A percentile compares a stretch with the other conserved stretches of the same genome.
phyloP scores from a whole-genome alignment of 1,284 basidiomycete species.

The Lentinula novae-zelandiae region DNA sequence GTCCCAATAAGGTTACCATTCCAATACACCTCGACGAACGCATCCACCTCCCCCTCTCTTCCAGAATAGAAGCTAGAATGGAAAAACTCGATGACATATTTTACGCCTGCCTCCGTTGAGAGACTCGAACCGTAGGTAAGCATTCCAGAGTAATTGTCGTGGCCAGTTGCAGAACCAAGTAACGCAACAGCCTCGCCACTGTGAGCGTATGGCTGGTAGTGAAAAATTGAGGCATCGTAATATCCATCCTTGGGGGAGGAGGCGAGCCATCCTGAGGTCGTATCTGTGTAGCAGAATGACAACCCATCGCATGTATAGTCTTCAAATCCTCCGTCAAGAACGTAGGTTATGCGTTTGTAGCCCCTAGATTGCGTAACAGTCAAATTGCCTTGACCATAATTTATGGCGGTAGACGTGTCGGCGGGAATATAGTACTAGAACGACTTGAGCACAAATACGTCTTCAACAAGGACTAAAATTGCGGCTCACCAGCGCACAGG shows the following conservation, averaged over 20 bases:
- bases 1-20: slow-evolving; percentile 27
- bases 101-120: slow-evolving; percentile 24
- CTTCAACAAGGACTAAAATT: not conserved
- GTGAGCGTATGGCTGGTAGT: slow-evolving; percentile 29
- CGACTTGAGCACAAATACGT: not conserved
- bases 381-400: slow-evolving; percentile 15
- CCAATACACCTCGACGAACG: slow-evolving; percentile 32
- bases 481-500: slow-evolving; percentile 20
- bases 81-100: slow-evolving; percentile 33
- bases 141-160: slow-evolving; percentile 27
- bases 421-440: slow-evolving; percentile 19
- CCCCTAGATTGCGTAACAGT: slow-evolving; percentile 20
- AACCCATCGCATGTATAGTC: slow-evolving; percentile 20
- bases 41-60: slow-evolving; percentile 19
- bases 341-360: slow-evolving; percentile 29
- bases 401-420: slow-evolving; percentile 14
- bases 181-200: slow-evolving; percentile 26
- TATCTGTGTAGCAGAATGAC: slow-evolving; percentile 28
- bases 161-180: slow-evolving; percentile 29
- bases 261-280: slow-evolving; percentile 26
- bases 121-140: slow-evolving; percentile 24
- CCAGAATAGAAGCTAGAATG: slow-evolving; percentile 29
- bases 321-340: slow-evolving; percentile 32
- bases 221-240: slow-evolving; percentile 31
- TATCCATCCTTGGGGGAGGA: slow-evolving; percentile 23